These are phyloP conservation scores for Metschnikowia baotianmanensis DNA, from an alignment of 805 yeast genomes.

Conservation along the genomic window DNA sequence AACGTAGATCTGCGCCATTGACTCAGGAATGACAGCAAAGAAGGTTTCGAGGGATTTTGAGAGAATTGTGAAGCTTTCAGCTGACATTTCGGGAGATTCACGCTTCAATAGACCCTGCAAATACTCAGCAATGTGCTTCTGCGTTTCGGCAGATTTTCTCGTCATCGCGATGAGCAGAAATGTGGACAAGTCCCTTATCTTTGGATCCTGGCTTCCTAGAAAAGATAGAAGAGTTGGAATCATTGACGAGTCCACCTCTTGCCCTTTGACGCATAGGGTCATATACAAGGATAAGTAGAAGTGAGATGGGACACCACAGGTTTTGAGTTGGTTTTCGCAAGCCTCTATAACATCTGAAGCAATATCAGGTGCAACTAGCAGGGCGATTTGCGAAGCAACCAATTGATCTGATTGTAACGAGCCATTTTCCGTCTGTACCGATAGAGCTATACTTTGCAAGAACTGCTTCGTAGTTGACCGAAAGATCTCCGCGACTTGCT, in stretches of 20 bases:
- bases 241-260: not conserved
- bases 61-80: slow-evolving; percentile 1
- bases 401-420: not conserved
- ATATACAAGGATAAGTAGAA: slow-evolving; percentile 9
- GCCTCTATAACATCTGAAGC: not conserved
- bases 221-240: slow-evolving; percentile 6
- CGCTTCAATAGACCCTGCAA: not conserved
- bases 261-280: slow-evolving; percentile 2
- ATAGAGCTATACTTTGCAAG: slow-evolving; percentile 1
- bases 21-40: slow-evolving; percentile 14
- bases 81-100: slow-evolving; percentile 1
- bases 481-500: not conserved
- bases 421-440: not conserved
- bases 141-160: not conserved
- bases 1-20: slow-evolving; percentile 13
- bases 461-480: not conserved
- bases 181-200: not conserved
- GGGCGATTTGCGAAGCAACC: not conserved
- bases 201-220: not conserved
- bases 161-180: slow-evolving; percentile 2
- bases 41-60: slow-evolving; percentile 13
- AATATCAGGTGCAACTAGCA: not conserved
- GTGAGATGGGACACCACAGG: not conserved
- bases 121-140: not conserved
- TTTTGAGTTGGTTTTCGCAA: not conserved